Percentiles rank a stretch among this genome's conserved stretches.
Evolutionary conservation across 2,329 filamentous ascomycete genomes (phyloP).

Genomic region (Colletotrichum somersetense): DNA sequence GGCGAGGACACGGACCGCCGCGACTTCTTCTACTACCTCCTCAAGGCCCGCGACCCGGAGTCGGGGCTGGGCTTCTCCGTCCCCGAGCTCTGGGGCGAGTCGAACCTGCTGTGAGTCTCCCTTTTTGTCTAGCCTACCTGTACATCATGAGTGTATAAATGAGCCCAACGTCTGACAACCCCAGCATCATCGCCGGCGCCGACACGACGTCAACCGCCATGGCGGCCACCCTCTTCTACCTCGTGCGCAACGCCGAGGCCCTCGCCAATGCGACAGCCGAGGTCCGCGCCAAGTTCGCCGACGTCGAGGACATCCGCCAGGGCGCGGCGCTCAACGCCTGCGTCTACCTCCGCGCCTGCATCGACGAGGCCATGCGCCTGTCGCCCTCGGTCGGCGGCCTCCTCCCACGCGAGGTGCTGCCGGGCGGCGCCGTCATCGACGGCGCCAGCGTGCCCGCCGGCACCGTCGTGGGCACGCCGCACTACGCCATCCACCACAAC

Average conservation of each 20-base stretch:
- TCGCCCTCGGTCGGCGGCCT: conserved; percentile 72
- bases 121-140: too few relatives aligned
- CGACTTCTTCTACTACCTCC: conserved; percentile 82
- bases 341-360: conserved; percentile 72
- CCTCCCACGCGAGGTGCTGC: conserved; percentile 69
- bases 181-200: conserved; percentile 75
- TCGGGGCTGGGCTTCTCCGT: conserved; percentile 75
- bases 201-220: conserved; percentile 79
- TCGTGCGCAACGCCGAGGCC: conserved; percentile 64
- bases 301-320: conserved; percentile 67
- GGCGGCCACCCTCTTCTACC: conserved; percentile 73
- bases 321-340: conserved; percentile 63
- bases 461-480: conserved; percentile 73
- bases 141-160: too few relatives aligned
- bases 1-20: conserved; percentile 76
- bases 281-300: conserved; percentile 63
- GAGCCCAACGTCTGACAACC: too few relatives aligned
- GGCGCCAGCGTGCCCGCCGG: conserved; percentile 68
- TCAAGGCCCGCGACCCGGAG: conserved; percentile 78
- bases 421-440: conserved; percentile 67
- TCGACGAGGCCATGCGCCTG: conserved; percentile 75
- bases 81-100: conserved; percentile 78
- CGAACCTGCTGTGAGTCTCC: conserved; percentile 70
- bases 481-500: conserved; percentile 79
- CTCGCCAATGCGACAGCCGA: conserved; percentile 63